phyloP scores from a whole-genome alignment of 192 early-diverging fungal genomes.

The Funneliformis mosseae region DNA sequence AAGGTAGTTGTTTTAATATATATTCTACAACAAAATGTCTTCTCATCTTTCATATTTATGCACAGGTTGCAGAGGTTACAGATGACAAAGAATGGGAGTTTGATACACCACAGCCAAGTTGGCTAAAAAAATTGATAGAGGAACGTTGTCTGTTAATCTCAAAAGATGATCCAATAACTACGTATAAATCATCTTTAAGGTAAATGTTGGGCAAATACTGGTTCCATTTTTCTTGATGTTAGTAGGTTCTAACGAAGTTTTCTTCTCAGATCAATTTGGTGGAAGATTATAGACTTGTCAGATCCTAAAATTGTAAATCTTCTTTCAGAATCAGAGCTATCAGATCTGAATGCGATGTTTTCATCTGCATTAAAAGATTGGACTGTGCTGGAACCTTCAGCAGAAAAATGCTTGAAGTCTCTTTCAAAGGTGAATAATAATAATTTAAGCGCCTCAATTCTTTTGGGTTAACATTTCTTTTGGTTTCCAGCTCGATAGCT shows the following conservation, averaged over 20 bases:
- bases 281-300: slow-evolving; percentile 23
- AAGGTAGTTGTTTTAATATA: slow-evolving; percentile 20
- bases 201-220: slow-evolving; percentile 21
- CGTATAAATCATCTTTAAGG: slow-evolving; percentile 11
- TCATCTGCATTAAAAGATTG: slow-evolving; percentile 11
- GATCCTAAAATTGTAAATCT: slow-evolving; percentile 3
- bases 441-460: slow-evolving; percentile 21
- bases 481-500: slow-evolving; percentile 25
- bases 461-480: slow-evolving; percentile 25
- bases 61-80: slow-evolving; percentile 15
- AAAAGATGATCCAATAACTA: slow-evolving; percentile 18
- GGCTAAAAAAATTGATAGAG: slow-evolving; percentile 12
- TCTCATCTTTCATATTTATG: background rate
- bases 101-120: slow-evolving; percentile 25
- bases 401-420: slow-evolving; percentile 32
- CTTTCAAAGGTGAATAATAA: slow-evolving; percentile 28
- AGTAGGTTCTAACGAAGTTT: slow-evolving; percentile 21
- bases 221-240: slow-evolving; percentile 11
- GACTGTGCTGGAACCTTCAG: slow-evolving; percentile 28
- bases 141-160: slow-evolving; percentile 13
- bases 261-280: slow-evolving; percentile 19
- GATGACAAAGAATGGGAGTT: slow-evolving; percentile 26
- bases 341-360: slow-evolving; percentile 22
- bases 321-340: slow-evolving; percentile 13
- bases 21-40: slow-evolving; percentile 8